Percentiles rank a stretch among this genome's conserved stretches.
Conservation (phyloP, 176 grass and related monocot genomes). For the Rhynchospora pubera region DNA sequence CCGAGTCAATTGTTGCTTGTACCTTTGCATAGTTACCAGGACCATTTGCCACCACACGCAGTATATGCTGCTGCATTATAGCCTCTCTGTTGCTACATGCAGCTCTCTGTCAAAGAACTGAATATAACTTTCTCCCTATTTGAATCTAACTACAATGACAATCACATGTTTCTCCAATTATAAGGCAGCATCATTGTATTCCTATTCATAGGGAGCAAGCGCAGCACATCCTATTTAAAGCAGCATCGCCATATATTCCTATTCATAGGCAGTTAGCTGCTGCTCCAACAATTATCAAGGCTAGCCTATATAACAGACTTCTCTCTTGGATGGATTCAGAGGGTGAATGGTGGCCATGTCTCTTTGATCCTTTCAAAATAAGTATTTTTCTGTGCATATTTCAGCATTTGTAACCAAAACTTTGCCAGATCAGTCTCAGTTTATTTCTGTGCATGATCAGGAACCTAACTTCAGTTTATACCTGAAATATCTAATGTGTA, state of each 20-base stretch:
- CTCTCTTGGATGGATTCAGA: too few species aligned
- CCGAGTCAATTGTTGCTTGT: slow-evolving; percentile 71
- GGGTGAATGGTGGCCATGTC: too few species aligned
- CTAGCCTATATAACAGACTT: not conserved
- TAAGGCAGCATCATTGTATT: not conserved
- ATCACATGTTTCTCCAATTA: not conserved
- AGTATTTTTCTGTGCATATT: not conserved
- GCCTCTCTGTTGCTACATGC: not conserved
- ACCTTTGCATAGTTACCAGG: slow-evolving; percentile 43
- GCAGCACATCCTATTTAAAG: not conserved
- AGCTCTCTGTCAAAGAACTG: not conserved
- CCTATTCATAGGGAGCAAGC: not conserved
- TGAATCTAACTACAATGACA: not conserved
- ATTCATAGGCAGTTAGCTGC: not conserved
- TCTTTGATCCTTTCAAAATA: not conserved
- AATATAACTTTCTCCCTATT: not conserved
- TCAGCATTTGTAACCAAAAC: not conserved
- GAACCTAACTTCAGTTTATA: not conserved
- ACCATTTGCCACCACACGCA: slow-evolving; percentile 47
- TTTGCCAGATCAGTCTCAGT: not conserved
- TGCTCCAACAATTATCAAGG: not conserved
- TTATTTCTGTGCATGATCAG: not conserved
- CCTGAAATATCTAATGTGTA: not conserved
- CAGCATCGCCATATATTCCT: not conserved
- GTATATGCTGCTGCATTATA: slow-evolving; percentile 18